Base-by-base conservation (phyloP, 257 asterid species). In the Ilex aquifolium region DNA sequence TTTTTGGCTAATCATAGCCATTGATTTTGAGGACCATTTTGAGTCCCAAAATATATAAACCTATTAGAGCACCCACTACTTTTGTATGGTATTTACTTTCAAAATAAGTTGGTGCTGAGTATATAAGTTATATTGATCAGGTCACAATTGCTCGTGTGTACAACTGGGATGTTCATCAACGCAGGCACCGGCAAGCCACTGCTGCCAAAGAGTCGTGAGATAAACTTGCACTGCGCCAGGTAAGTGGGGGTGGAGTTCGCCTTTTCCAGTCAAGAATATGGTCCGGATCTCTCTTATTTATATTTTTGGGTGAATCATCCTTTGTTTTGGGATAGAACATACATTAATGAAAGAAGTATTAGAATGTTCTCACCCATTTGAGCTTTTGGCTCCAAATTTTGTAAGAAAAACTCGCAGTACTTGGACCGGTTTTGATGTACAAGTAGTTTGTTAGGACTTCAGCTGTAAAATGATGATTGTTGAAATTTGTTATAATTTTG, bases 151-250 rank as follows among this genome's bases (percentile, higher is more conserved):
- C 98, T 60, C 91, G 98, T 7, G 86, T 88, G 53, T 91, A 91
- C 71, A 91, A 91, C 73, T 86, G 96, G 96, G 98, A 91, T 32
- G 95, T 91, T 44, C 92, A 88, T 74, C 96, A 88, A 69, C 88
- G 95, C 29, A 85, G 88, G 71, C 68, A 79, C 61, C 74, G 80
- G 16, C 96, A 83, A 86, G 76, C 83, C 67, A 72, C 71, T 42
- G 48, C 76, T 7, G 42, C 74, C 49, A 66, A 68, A 16, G 90
- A 84, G 54, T 77, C 76, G 0, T 82, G 68, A 83, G 65, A 59
- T 42, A 57, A 48, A 46, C 64, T 13, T 39, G 14, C 50, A 31
- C 7, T 31, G 8, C 56, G 59, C 60, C 30, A 13, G 31, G 10
- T 6, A 17, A 9, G 44, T 32, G 56, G 44, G 11, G 66, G 5